A percentile compares a stretch with the other conserved stretches of the same genome.
These are phyloP conservation scores for Sabuloglossum arenarium DNA, from an alignment of 495 filamentous ascomycete genomes.

Conservation along the genomic window DNA sequence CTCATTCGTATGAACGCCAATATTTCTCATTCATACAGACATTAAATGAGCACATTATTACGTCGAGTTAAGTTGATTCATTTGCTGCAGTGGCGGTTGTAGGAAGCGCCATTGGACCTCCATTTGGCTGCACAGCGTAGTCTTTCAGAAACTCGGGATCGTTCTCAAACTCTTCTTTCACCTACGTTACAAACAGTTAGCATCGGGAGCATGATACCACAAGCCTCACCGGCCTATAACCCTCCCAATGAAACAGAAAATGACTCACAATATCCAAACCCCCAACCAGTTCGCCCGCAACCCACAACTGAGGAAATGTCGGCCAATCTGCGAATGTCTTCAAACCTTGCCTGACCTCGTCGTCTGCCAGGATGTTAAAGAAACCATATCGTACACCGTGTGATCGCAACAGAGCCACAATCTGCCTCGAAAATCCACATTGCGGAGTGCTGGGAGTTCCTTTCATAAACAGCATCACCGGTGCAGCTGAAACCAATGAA, in stretches of 20 bases:
- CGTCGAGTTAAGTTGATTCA: neutral
- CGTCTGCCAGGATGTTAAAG: conserved; percentile 96
- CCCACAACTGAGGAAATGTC: conserved; percentile 83
- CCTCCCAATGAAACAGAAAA: conserved; percentile 2
- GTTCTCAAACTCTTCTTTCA: conserved; percentile 40
- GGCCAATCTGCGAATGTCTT: conserved; percentile 96
- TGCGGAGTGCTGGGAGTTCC: conserved; percentile 79
- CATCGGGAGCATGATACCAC: neutral
- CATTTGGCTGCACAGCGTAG: conserved; percentile 28
- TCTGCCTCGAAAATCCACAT: conserved; percentile 83
- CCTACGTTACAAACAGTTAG: conserved; percentile 13
- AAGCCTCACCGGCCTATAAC: neutral
- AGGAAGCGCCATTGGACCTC: neutral
- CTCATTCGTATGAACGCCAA: too few species aligned
- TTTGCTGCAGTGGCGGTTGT: neutral
- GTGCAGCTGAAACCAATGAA: conserved; percentile 77
- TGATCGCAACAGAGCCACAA: conserved; percentile 70
- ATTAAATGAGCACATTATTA: neutral
- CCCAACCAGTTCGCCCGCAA: conserved; percentile 65
- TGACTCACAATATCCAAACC: conserved; percentile 84
- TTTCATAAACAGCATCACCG: conserved; percentile 95
- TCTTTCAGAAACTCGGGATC: conserved; percentile 57
- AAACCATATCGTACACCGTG: conserved; percentile 87
- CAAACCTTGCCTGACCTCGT: conserved; percentile 87
- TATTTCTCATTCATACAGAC: neutral